These are phyloP conservation scores for Aspergillus eucalypticola DNA, from an alignment of 2,329 filamentous ascomycete genomes.

Conservation along the genomic window DNA sequence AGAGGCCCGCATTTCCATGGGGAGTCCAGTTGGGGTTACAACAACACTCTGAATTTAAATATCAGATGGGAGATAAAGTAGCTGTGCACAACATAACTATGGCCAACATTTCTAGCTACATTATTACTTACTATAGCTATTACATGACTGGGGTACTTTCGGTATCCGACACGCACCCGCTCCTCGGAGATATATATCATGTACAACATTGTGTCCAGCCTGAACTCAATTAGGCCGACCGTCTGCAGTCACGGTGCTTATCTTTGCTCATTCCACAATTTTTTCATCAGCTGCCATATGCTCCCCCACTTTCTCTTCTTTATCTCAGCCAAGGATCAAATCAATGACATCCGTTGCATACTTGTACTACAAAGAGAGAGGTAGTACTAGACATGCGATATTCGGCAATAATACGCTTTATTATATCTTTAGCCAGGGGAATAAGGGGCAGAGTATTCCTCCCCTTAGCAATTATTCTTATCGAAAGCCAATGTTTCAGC, in stretches of 20 bases:
- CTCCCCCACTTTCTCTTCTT: background rate
- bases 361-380: background rate
- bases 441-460: background rate
- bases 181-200: background rate
- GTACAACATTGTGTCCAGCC: background rate
- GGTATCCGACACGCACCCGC: background rate
- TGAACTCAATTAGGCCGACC: background rate
- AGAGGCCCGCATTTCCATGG: background rate
- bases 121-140: too few relatives aligned
- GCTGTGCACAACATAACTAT: background rate
- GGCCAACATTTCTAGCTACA: background rate
- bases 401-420: too few relatives aligned
- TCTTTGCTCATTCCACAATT: background rate
- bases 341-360: constrained; percentile 1
- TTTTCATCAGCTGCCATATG: background rate
- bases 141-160: too few relatives aligned
- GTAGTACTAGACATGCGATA: background rate
- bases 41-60: background rate
- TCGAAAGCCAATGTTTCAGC: background rate
- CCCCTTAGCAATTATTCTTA: background rate
- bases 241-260: background rate
- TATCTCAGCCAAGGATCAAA: background rate
- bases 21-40: background rate
- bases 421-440: background rate
- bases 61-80: background rate